Conservation (phyloP, 495 filamentous ascomycete species). For the Glutinoglossum americanum region DNA sequence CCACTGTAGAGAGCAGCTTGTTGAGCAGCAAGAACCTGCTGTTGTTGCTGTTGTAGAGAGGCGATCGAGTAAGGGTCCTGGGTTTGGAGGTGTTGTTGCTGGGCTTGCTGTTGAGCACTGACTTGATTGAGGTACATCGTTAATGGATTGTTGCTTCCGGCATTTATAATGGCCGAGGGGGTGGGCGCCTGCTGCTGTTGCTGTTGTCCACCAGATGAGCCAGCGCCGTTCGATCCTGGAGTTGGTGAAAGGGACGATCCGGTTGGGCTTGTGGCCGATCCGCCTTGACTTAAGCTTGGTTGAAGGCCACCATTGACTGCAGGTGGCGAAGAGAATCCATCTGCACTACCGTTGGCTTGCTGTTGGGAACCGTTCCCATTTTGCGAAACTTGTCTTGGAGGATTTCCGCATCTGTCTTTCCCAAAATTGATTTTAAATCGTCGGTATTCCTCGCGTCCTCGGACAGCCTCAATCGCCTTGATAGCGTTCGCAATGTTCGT, state of each 20-base stretch:
- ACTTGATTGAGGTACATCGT: slow-evolving; percentile 87
- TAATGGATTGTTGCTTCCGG: slow-evolving; percentile 63
- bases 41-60: slow-evolving; percentile 44
- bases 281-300: slow-evolving; percentile 31
- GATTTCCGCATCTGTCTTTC: slow-evolving; percentile 94
- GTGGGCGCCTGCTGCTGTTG: slow-evolving; percentile 31
- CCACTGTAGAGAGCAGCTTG: slow-evolving; percentile 28
- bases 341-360: slow-evolving; percentile 17
- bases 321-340: slow-evolving; percentile 24
- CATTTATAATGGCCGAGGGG: slow-evolving; percentile 54
- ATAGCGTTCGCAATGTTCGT: slow-evolving; percentile 99
- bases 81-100: slow-evolving; percentile 31
- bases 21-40: slow-evolving; percentile 22
- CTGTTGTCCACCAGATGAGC: slow-evolving; percentile 24
- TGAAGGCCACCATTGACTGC: slow-evolving; percentile 28
- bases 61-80: slow-evolving; percentile 30
- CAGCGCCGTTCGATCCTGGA: slow-evolving; percentile 27
- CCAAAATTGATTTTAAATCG: slow-evolving; percentile 99
- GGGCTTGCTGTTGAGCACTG: slow-evolving; percentile 47
- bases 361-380: slow-evolving; percentile 31
- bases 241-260: slow-evolving; percentile 33
- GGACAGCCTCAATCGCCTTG: slow-evolving; percentile 92
- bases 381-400: slow-evolving; percentile 45
- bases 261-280: slow-evolving; percentile 49
- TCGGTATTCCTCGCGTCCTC: slow-evolving; percentile 84